These are phyloP conservation scores for Suillus spraguei DNA, from an alignment of 768 basidiomycete genomes.

Conservation along the genomic window DNA sequence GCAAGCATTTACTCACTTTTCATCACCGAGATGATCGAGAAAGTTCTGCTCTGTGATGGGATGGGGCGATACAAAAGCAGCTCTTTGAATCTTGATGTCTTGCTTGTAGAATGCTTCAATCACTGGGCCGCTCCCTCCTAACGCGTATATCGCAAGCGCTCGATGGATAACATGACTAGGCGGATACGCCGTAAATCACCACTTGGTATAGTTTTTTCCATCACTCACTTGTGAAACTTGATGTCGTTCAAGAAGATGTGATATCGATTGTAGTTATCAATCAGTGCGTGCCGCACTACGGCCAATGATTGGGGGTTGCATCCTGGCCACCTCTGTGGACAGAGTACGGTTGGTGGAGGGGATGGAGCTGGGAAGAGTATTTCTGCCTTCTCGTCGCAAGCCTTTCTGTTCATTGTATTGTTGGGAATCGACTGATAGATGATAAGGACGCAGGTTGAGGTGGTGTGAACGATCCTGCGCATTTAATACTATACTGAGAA, in stretches of 20 bases:
- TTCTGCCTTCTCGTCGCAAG: slow-evolving; percentile 16
- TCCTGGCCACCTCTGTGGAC: slow-evolving; percentile 32
- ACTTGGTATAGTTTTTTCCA: background rate
- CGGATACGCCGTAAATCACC: background rate
- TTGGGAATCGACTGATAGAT: background rate
- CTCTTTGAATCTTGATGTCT: slow-evolving; percentile 25
- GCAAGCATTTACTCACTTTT: slow-evolving; percentile 21
- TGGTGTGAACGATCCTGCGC: no score
- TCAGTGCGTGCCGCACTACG: slow-evolving; percentile 35
- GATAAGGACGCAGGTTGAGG: background rate
- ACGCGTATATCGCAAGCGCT: slow-evolving; percentile 31
- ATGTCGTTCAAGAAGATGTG: slow-evolving; percentile 53
- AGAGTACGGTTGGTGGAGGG: slow-evolving; percentile 26
- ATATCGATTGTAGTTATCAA: slow-evolving; percentile 49
- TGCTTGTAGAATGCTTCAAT: slow-evolving; percentile 30
- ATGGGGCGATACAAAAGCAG: slow-evolving; percentile 26
- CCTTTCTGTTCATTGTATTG: slow-evolving; percentile 6
- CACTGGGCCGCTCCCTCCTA: slow-evolving; percentile 27
- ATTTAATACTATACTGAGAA: no score
- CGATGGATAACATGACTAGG: slow-evolving; percentile 33
- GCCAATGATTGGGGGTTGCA: slow-evolving; percentile 23
- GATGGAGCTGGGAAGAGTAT: slow-evolving; percentile 29
- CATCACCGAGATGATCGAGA: slow-evolving; percentile 28
- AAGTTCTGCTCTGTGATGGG: slow-evolving; percentile 28
- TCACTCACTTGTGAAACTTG: slow-evolving; percentile 53